Base-by-base conservation (phyloP, 331 rosid genomes). In the Spiraea crenata region DNA sequence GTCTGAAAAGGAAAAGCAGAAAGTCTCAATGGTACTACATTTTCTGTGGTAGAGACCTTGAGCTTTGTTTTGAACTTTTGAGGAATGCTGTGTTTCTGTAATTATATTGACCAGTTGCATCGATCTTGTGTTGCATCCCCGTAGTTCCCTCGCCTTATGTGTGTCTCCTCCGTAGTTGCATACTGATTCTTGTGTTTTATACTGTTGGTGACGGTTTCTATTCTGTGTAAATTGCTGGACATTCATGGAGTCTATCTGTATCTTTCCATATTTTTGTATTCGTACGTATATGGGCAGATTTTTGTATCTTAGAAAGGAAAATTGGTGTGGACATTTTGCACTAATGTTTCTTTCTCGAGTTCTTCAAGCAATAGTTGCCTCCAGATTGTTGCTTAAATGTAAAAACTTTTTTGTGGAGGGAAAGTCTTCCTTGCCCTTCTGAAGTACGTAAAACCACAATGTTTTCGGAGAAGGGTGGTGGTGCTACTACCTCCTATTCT, bases 1-100 rank as follows among this genome's bases (percentile, higher is more conserved):
- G 25, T 55, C 56, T 37, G 3, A 40, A 54, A 44, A 68, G 51
- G 63, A 69, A 54, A 12, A 39, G 4, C 48, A 51, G 71, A 65
- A 20, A 6, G 37, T 48, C 35, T 5, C 3, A 37, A 58, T 42
- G 19, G 37, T 4, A 34, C 31, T 57, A 3, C 39, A 57, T 12
- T 57, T 57, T 57, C 6, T 25, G 31, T 20, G 19, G 15, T 12
- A 57, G 40, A 57, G 40, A 52, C 31, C 7, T 16, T 5, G 16
- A 45, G n/a, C 34, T 39, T 34, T 50, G 35, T 42, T 17, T 50
- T 56, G 45, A 44, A 25, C 31, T 25, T 25, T 46, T 42, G 40
- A 25, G 31, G 31, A 25, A 7, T 54, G 49, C 51, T 12, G 16
- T 13, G 7, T 68, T 66, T 15, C 10, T 40, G 11, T 4, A 65